Percentiles rank a stretch among this genome's conserved stretches.
phyloP scores from a whole-genome alignment of 1,139 yeast genomes.

The Blastobotrys niveus region DNA sequence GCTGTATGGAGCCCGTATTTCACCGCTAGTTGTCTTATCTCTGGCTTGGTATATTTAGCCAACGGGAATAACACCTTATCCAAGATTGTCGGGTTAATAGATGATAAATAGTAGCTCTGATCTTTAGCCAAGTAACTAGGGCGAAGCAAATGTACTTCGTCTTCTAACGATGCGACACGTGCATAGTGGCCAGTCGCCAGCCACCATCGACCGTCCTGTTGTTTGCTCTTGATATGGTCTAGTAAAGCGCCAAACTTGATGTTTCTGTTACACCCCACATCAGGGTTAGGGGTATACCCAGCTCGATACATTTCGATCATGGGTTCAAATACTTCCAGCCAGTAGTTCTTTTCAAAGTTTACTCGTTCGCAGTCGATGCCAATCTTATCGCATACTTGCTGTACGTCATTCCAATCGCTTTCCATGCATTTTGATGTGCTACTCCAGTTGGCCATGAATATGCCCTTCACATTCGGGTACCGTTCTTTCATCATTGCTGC shows the following conservation, averaged over 20 bases:
- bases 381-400: slow-evolving; percentile 53
- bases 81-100: slow-evolving; percentile 48
- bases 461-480: slow-evolving; percentile 56
- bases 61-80: slow-evolving; percentile 64
- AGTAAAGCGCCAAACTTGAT: slow-evolving; percentile 81
- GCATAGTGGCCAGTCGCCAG: slow-evolving; percentile 94
- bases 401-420: slow-evolving; percentile 82
- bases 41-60: slow-evolving; percentile 69
- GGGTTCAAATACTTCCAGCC: slow-evolving; percentile 89
- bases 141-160: slow-evolving; percentile 47
- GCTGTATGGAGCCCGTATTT: slow-evolving; percentile 53
- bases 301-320: slow-evolving; percentile 66
- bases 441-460: slow-evolving; percentile 93
- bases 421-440: slow-evolving; percentile 71
- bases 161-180: slow-evolving; percentile 40
- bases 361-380: slow-evolving; percentile 68
- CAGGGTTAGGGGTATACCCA: slow-evolving; percentile 94
- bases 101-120: slow-evolving; percentile 84
- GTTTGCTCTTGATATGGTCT: slow-evolving; percentile 41
- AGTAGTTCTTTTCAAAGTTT: slow-evolving; percentile 83
- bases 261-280: slow-evolving; percentile 74
- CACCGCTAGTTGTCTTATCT: slow-evolving; percentile 63
- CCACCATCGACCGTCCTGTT: slow-evolving; percentile 53
- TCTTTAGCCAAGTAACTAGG: slow-evolving; percentile 64
- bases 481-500: slow-evolving; percentile 60